A percentile compares a stretch with the other conserved stretches of the same genome.
Conservation (phyloP, 140 eudicot genomes). For the Oenanthe javanica region DNA sequence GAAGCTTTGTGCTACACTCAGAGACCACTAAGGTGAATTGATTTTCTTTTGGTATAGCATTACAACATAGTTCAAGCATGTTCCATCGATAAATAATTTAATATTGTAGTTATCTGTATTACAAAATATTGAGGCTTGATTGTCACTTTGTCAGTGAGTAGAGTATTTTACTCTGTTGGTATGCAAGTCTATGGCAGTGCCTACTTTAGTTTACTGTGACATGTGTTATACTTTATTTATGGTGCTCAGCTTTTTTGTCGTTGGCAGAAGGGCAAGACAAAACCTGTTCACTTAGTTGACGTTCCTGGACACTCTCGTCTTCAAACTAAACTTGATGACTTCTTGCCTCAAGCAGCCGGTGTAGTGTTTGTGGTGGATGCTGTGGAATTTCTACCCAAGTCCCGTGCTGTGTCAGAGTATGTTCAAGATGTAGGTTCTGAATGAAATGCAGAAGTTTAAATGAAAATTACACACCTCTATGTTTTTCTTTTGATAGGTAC, state of each 20-base stretch:
- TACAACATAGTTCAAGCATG: background rate
- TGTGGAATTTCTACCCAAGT: conserved; percentile 72
- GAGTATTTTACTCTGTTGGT: background rate
- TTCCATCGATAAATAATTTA: background rate
- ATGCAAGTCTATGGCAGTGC: background rate
- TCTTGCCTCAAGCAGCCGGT: conserved; percentile 78
- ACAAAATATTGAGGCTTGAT: background rate
- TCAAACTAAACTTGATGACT: conserved; percentile 74
- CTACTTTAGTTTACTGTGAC: background rate
- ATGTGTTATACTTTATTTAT: background rate
- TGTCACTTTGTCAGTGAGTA: background rate
- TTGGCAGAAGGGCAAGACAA: conserved; percentile 61
- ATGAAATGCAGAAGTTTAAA: conserved; percentile 66
- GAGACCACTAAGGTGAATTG: conserved; percentile 53
- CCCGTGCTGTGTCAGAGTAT: conserved; percentile 86
- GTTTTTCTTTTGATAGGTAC: conserved; percentile 44
- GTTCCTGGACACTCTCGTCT: conserved; percentile 96
- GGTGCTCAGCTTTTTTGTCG: background rate
- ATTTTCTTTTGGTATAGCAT: background rate
- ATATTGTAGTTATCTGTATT: background rate
- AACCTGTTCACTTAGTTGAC: conserved; percentile 80
- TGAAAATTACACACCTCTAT: background rate
- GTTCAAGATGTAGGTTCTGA: conserved; percentile 60
- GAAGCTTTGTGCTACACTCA: conserved; percentile 68
- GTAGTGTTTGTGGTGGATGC: conserved; percentile 92